Percentiles rank a stretch among this genome's conserved stretches.
These are phyloP conservation scores for Daldinia sp. DNA, from an alignment of 2,329 filamentous ascomycete species.

Conservation along the genomic window DNA sequence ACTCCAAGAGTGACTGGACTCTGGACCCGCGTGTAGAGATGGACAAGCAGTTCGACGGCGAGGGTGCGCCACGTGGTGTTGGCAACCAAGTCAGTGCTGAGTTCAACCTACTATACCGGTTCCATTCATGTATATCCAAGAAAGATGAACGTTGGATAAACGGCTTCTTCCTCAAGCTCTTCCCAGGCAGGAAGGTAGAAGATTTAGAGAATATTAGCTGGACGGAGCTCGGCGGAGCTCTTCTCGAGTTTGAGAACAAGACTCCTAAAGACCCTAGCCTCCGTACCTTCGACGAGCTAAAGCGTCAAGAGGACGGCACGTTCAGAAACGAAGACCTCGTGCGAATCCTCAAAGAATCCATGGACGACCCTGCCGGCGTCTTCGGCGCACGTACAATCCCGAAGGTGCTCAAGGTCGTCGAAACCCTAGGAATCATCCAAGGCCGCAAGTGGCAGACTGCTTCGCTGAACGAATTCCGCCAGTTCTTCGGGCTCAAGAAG, in stretches of 20 bases:
- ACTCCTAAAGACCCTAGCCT: constrained; percentile 34
- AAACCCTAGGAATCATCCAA: constrained; percentile 69
- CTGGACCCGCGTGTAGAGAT: constrained; percentile 70
- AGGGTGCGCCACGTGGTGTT: constrained; percentile 61
- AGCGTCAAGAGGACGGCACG: constrained; percentile 58
- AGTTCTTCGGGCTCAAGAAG: constrained; percentile 67
- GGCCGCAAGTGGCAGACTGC: constrained; percentile 68
- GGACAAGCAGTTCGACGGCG: constrained; percentile 54
- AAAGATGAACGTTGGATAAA: constrained; percentile 70
- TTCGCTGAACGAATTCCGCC: constrained; percentile 70
- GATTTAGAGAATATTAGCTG: constrained; percentile 32
- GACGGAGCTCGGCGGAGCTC: not conserved
- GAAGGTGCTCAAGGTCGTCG: constrained; percentile 65
- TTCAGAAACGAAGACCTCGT: constrained; percentile 68
- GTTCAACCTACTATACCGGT: constrained; percentile 73
- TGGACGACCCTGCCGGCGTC: constrained; percentile 66
- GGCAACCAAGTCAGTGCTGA: constrained; percentile 74
- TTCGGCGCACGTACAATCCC: constrained; percentile 69
- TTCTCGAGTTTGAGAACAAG: not conserved
- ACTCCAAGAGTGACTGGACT: constrained; percentile 66
- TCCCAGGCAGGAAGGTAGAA: constrained; percentile 43
- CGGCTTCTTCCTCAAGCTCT: constrained; percentile 58
- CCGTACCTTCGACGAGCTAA: constrained; percentile 58
- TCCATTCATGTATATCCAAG: constrained; percentile 68
- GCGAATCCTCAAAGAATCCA: constrained; percentile 62